Conservation (phyloP, 2,329 filamentous ascomycete species). For the Paecilomyces sp. region DNA sequence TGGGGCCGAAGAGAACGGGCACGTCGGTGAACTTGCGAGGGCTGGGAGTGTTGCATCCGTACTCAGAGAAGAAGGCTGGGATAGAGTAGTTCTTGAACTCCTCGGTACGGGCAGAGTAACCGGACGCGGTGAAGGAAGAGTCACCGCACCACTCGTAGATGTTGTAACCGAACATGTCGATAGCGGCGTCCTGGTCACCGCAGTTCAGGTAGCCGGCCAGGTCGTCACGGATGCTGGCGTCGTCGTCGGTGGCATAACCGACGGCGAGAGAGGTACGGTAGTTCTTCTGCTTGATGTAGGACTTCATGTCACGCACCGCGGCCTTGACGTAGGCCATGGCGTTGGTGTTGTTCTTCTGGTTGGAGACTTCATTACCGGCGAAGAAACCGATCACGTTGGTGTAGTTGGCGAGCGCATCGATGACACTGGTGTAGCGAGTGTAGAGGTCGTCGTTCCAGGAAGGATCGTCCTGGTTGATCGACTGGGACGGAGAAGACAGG, state of each 20-base stretch:
- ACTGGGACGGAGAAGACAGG: conserved; percentile 70
- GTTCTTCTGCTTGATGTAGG: conserved; percentile 75
- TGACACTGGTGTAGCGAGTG: conserved; percentile 71
- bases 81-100: conserved; percentile 88
- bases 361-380: conserved; percentile 94
- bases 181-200: conserved; percentile 56
- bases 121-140: conserved; percentile 67
- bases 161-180: conserved; percentile 99
- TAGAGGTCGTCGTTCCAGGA: conserved; percentile 74
- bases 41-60: conserved; percentile 76
- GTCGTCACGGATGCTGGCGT: conserved; percentile 70
- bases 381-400: conserved; percentile 95
- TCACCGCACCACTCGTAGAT: conserved; percentile 99
- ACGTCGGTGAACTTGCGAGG: conserved; percentile 83
- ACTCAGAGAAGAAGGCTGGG: conserved; percentile 97
- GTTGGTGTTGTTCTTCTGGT: conserved; percentile 77
- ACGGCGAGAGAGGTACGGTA: conserved; percentile 71
- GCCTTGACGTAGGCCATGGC: conserved; percentile 96
- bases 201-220: conserved; percentile 96
- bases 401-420: conserved; percentile 77
- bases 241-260: conserved; percentile 94
- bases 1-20: conserved; percentile 63
- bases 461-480: conserved; percentile 77
- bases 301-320: conserved; percentile 91
- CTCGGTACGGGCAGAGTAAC: conserved; percentile 72